Evolutionary conservation across 768 basidiomycete species (phyloP).

Genomic region (Boletus patriciae): DNA sequence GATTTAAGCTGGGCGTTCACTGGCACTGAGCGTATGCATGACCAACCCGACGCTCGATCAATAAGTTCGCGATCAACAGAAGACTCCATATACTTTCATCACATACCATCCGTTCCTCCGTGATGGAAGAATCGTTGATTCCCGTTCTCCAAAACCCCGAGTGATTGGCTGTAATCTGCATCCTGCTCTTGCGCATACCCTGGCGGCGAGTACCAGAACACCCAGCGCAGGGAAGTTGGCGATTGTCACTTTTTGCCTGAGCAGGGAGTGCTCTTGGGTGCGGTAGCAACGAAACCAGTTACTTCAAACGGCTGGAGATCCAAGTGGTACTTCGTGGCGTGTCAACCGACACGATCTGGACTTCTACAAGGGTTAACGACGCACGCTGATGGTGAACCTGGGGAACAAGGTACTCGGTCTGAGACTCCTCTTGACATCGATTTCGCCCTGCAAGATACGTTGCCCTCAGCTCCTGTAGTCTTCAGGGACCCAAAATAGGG

Average conservation of each 20-base stretch:
- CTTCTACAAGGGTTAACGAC: conserved; percentile 12
- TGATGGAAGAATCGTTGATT: conserved; percentile 49
- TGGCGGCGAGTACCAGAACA: conserved; percentile 47
- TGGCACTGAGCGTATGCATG: background rate
- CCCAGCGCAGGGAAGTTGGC: conserved; percentile 41
- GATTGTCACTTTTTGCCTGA: conserved; percentile 43
- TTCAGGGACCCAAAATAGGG: conserved; percentile 46
- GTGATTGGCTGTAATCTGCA: conserved; percentile 50
- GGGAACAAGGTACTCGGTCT: conserved; percentile 50
- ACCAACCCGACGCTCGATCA: conserved; percentile 5
- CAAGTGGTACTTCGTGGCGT: conserved; percentile 41
- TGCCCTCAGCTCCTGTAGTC: conserved; percentile 31
- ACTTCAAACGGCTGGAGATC: conserved; percentile 44
- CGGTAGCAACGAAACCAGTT: conserved; percentile 40
- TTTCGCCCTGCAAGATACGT: conserved; percentile 46
- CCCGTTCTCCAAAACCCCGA: conserved; percentile 55
- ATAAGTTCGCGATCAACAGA: conserved; percentile 14
- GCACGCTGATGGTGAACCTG: conserved; percentile 48
- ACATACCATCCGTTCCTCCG: conserved; percentile 9
- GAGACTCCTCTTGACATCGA: conserved; percentile 45
- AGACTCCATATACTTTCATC: background rate
- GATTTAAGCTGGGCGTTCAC: background rate
- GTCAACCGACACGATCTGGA: background rate
- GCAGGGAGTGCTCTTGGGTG: conserved; percentile 30
- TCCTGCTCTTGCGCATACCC: conserved; percentile 45